Evolutionary conservation across 2,329 filamentous ascomycete species (phyloP), one percentile per base, ranked within the genome.

Genomic region (Xylaria sp.): DNA sequence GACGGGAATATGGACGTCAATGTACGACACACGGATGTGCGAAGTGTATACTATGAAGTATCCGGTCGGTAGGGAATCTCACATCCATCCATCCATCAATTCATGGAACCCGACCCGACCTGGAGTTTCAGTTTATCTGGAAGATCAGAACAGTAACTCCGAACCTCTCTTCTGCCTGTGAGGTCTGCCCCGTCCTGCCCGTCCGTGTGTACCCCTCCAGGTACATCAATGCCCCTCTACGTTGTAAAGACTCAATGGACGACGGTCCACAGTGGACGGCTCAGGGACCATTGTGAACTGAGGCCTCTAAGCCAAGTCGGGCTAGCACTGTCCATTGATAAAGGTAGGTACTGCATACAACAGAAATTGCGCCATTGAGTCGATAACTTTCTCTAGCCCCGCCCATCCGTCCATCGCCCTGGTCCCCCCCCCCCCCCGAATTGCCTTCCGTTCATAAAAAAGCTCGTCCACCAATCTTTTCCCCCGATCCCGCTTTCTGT

Each of bases 91-190:
- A n/a, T n/a, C n/a, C n/a, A n/a, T n/a, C n/a, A n/a, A n/a, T n/a
- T n/a, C n/a, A n/a, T n/a, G n/a, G n/a, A n/a, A n/a, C n/a, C n/a
- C n/a, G n/a, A n/a, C n/a, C n/a, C n/a, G n/a, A n/a, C n/a, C n/a
- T 61, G 52, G 58, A 61, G 58, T 61, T 61, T n/a, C n/a, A n/a
- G n/a, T n/a, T 50, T 56, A 45, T 11, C 42, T 37, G 18, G 18
- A 19, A 39, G 48, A 57, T 50, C 17, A 37, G 44, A 26, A 40
- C 37, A 59, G 58, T 54, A 54, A 61, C 58, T 61, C 58, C 58
- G 58, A 59, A 43, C 46, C 29, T 40, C 13, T 50, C 44, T n/a
- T n/a, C 26, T 52, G 40, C 57, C 48, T 54, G 48, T 39, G 39
- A 40, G 24, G n/a, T 47, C 16, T 57, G 48, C 48, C 51, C 54